A percentile compares a stretch with the other conserved stretches of the same genome.
phyloP scores from a whole-genome alignment of 345 rosid species.

The Nasturtium officinale region DNA sequence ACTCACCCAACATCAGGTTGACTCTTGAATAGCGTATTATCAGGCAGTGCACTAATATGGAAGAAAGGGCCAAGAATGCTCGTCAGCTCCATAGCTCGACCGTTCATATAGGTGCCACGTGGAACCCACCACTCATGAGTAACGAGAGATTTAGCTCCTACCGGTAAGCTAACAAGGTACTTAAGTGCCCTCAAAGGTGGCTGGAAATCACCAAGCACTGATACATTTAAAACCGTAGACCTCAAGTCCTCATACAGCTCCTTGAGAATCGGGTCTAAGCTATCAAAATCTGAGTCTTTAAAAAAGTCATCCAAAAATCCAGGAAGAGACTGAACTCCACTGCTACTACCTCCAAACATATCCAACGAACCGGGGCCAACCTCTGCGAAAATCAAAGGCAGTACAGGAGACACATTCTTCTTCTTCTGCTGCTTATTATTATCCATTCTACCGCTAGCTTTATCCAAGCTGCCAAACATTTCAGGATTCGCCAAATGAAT shows the following conservation, averaged over 20 bases:
- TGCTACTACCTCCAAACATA: slow-evolving; percentile 55
- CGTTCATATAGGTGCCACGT: slow-evolving; percentile 77
- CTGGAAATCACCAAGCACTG: slow-evolving; percentile 86
- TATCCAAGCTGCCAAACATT: slow-evolving; percentile 46
- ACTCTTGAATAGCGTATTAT: slow-evolving; percentile 78
- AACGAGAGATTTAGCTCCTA: slow-evolving; percentile 80
- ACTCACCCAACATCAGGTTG: slow-evolving; percentile 98
- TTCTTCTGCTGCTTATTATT: slow-evolving; percentile 35
- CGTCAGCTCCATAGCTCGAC: slow-evolving; percentile 92
- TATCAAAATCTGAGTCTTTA: slow-evolving; percentile 76
- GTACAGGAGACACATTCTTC: slow-evolving; percentile 56
- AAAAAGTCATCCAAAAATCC: slow-evolving; percentile 88
- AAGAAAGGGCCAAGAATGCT: slow-evolving; percentile 96
- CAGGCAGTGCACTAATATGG: slow-evolving; percentile 93
- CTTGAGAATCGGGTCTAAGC: slow-evolving; percentile 73
- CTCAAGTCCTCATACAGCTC: slow-evolving; percentile 91
- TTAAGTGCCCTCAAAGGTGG: slow-evolving; percentile 81
- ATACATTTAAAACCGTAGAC: slow-evolving; percentile 71
- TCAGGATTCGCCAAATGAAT: slow-evolving; percentile 82
- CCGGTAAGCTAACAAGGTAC: slow-evolving; percentile 71
- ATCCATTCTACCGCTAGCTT: slow-evolving; percentile 18
- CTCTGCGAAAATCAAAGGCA: slow-evolving; percentile 71
- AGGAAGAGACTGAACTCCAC: slow-evolving; percentile 61
- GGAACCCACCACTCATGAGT: slow-evolving; percentile 97
- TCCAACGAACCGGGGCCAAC: slow-evolving; percentile 57